Base-by-base conservation (phyloP, 2,329 filamentous ascomycete genomes). In the Xylaria sp. region DNA sequence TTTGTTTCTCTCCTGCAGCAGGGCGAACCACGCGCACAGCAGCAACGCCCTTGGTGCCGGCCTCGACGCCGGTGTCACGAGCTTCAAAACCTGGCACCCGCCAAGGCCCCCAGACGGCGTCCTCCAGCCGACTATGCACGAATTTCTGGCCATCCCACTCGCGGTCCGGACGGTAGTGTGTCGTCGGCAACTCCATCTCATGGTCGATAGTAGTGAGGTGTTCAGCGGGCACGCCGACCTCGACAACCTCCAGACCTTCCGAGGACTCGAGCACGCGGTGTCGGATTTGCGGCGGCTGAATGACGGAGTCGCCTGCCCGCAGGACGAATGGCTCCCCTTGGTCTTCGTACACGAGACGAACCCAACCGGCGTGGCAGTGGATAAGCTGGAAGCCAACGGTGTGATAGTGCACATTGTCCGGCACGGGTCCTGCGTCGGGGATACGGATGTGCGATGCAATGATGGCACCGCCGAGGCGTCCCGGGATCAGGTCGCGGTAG, bases 311-410 rank as follows among this genome's bases (percentile, higher is more conserved):
- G 10, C 70, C 70, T 31, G 70, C 68, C 41, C 52, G 54, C 25
- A 72, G 68, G 7, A 72, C 55, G 58, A 72, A 72, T 13, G 70
- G 70, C 60, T 62, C 58, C 25, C 70, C 70, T 49, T 72, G 70
- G 57, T 72, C 70, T 48, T 72, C 70, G 62, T 72, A 72, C 54
- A 71, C 70, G 43, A 72, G 68, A 7, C 70, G 70, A 43, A 72
- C 70, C 70, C 70, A 72, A 43, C 70, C 70, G 52, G 70, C 65
- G 31, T 71, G 68, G 65, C 70, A 72, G 65, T 67, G 41, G 49
- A 72, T 72, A 46, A 72, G 70, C 70, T 72, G 70, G 59, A 72
- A 72, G 48, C 70, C 70, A 20, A 72, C 66, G 13, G n/a, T 49
- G 39, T 72, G 70, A 39, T 68, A 72, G 59, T 72, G 70, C 52